A percentile compares a stretch with the other conserved stretches of the same genome.
These are phyloP conservation scores for Amanita exitialis DNA, from an alignment of 768 basidiomycete genomes.

Conservation along the genomic window DNA sequence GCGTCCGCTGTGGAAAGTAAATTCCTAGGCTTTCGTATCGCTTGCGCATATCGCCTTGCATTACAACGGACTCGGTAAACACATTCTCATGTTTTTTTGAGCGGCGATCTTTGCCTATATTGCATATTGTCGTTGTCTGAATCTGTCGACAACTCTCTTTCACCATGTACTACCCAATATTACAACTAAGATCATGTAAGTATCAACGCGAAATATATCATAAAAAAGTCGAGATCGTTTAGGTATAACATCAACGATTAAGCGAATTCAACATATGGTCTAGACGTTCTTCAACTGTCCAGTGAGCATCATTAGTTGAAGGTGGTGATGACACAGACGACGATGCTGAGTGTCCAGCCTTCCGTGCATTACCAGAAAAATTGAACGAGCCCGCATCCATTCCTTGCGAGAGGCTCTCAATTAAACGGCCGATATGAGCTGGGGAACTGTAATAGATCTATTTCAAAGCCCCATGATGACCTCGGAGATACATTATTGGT, in stretches of 20 bases:
- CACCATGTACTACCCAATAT: not conserved
- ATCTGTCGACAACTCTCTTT: not conserved
- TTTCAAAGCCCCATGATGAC: constrained; percentile 16
- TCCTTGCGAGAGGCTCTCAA: constrained; percentile 73
- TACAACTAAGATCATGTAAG: not conserved
- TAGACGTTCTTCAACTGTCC: constrained; percentile 68
- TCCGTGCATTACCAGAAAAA: constrained; percentile 25
- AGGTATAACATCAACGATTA: constrained; percentile 33
- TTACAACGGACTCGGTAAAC: not conserved
- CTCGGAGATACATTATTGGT: constrained; percentile 3
- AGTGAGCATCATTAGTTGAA: constrained; percentile 44
- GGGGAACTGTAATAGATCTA: constrained; percentile 72
- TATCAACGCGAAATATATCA: not conserved
- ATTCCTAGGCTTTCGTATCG: constrained; percentile 38
- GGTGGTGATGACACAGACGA: constrained; percentile 43
- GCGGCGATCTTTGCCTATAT: no score
- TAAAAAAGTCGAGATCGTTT: not conserved
- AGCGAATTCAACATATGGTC: constrained; percentile 60
- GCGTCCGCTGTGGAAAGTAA: constrained; percentile 75
- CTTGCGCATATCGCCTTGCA: not conserved
- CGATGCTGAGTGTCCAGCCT: constrained; percentile 42
- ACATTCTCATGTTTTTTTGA: no score
- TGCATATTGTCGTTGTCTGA: not conserved
- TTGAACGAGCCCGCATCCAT: constrained; percentile 83
- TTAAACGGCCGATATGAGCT: constrained; percentile 73